Conservation (phyloP, 169 alveolate genomes). For the Neospora caninum region DNA sequence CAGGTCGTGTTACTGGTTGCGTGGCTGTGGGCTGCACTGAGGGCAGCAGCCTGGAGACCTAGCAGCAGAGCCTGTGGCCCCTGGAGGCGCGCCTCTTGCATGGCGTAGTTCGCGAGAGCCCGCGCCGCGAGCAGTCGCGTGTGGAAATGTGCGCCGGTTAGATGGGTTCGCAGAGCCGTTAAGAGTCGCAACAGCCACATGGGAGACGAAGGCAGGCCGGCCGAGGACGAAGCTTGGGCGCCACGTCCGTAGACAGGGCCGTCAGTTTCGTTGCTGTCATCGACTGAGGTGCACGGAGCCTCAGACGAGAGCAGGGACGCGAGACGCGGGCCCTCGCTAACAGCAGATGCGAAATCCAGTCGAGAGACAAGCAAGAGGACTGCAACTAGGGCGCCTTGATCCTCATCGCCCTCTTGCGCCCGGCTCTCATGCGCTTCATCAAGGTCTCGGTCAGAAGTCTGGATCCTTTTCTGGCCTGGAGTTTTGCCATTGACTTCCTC, state of each 20-base stretch:
- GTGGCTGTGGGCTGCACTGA: not conserved
- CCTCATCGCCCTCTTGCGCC: not conserved
- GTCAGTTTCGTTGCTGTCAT: not conserved
- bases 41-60: not conserved
- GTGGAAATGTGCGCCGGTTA: not conserved
- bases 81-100: not conserved
- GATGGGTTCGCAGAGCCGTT: not conserved
- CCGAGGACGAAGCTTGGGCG: not conserved
- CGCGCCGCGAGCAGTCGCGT: not conserved
- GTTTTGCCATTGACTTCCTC: not conserved
- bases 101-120: not conserved
- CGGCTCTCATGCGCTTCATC: not conserved
- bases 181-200: not conserved
- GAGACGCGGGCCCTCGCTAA: not conserved
- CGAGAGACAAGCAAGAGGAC: not conserved
- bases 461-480: not conserved
- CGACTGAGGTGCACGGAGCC: not conserved
- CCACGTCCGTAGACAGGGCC: too few relatives aligned
- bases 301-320: not conserved
- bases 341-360: not conserved
- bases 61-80: not conserved
- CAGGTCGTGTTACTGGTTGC: not conserved
- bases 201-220: not conserved
- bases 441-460: not conserved
- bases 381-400: slow-evolving; percentile 14